These are phyloP conservation scores for Primulina tabacum DNA, from an alignment of 257 asterid genomes.

Conservation along the genomic window DNA sequence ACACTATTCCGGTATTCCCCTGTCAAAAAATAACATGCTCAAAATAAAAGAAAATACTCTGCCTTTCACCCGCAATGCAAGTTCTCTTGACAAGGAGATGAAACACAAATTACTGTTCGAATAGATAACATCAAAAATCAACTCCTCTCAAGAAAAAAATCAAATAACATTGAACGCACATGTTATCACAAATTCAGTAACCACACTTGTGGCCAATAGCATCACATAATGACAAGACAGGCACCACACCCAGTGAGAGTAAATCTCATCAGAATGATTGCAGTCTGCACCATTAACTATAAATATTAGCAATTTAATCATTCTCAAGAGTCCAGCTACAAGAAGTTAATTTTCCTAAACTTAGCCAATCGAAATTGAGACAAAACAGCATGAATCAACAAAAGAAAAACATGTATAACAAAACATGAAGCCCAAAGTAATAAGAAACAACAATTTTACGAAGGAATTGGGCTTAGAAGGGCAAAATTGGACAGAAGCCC, in stretches of 20 bases:
- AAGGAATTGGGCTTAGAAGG: too few relatives aligned
- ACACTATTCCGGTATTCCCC: too few relatives aligned
- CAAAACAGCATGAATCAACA: background rate
- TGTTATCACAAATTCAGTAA: background rate
- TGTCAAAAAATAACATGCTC: too few relatives aligned
- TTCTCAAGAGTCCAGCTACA: background rate
- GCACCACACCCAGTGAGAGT: background rate
- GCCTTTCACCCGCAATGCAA: background rate
- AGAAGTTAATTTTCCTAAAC: background rate
- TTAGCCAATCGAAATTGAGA: background rate
- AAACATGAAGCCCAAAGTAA: background rate
- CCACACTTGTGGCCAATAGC: background rate
- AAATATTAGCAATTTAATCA: conserved; percentile 6
- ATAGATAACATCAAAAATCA: background rate
- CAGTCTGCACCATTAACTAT: background rate
- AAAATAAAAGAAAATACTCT: background rate
- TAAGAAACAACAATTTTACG: background rate
- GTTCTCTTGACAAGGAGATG: background rate
- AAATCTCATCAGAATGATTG: background rate
- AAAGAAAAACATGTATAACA: background rate
- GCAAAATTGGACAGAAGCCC: too few relatives aligned
- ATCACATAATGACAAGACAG: background rate
- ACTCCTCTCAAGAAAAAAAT: background rate
- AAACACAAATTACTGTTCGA: background rate
- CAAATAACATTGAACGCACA: too few relatives aligned